Base-by-base conservation (phyloP, 208 protist genomes). In the Polymyxa betae region DNA sequence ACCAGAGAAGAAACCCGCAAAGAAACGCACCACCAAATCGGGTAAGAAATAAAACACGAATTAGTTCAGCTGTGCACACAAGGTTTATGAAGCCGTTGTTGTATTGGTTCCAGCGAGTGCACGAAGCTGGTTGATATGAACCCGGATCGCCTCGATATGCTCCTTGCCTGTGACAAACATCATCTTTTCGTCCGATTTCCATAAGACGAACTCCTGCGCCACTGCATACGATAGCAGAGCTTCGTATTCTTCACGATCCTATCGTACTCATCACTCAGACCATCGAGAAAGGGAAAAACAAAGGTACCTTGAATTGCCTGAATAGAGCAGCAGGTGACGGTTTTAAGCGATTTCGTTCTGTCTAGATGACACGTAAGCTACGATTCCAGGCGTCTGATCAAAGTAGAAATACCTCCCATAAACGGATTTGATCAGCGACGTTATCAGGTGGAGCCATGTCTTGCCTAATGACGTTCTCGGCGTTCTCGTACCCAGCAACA, bases 21-120 rank as follows among this genome's bases (percentile, higher is more conserved):
- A 89, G 38, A 91, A 90, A 45, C 10, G 45, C 20, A 43, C n/a
- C 5, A 89, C 90, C 0, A 91, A 90, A 38, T 32, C 87, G 87
- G 24, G 24, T 5, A 24, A 5, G 5, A 60, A 60, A 60, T 60
- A 60, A 87, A 45, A 24, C 5, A 29, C 49, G 12, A 5, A 60
- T 24, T 60, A 60, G 5, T 5, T 60, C 24, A 29, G 24, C 12
- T 29, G 49, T 24, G 49, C 49, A 24, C 5, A 5, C 49, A 60
- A 29, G 5, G 12, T 29, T 29, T 29, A 24, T 60, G 24, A 60
- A 24, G 24, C 24, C 49, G 24, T 60, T n/a, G n/a, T n/a, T n/a
- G n/a, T n/a, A n/a, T n/a, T n/a, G n/a, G 49, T 29, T 5, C 49
- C 49, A 29, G 49, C 49, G 12, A 24, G 24, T 60, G 49, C 24